phyloP scores from a whole-genome alignment of 106 monocot species.

The Allium sativum region DNA sequence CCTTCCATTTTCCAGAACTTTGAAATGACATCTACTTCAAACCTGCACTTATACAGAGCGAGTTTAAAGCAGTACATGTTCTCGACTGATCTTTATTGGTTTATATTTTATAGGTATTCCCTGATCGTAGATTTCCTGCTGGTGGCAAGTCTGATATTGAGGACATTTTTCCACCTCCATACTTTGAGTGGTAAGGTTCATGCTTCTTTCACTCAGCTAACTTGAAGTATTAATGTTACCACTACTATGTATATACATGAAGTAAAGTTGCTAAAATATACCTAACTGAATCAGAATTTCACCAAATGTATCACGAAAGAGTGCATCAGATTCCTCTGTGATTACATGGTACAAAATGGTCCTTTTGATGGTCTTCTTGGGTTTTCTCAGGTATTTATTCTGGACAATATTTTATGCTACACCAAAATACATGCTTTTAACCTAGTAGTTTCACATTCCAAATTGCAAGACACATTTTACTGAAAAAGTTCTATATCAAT shows the following conservation, averaged over 20 bases:
- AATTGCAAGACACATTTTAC: too few species aligned
- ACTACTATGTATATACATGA: too few species aligned
- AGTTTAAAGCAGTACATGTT: too few species aligned
- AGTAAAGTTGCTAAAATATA: too few species aligned
- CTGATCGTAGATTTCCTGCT: constrained; percentile 44
- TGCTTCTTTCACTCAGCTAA: neutral
- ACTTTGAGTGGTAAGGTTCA: constrained; percentile 80
- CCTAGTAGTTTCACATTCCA: too few species aligned
- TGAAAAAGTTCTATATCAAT: too few species aligned
- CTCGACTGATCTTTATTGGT: neutral
- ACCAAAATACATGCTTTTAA: too few species aligned
- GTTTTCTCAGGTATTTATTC: constrained; percentile 55
- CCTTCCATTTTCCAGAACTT: constrained; percentile 47
- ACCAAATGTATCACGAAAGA: constrained; percentile 53
- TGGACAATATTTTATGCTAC: too few species aligned
- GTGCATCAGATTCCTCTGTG: constrained; percentile 51
- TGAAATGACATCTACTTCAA: constrained; percentile 13
- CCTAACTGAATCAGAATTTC: constrained; percentile 32
- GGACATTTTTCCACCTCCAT: constrained; percentile 57
- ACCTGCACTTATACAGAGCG: too few species aligned
- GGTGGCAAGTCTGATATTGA: constrained; percentile 61
- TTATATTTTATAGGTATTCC: constrained; percentile 47
- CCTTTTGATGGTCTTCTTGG: constrained; percentile 74
- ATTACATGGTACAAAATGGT: constrained; percentile 50
- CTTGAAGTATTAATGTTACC: neutral